phyloP scores from a whole-genome alignment of 2,329 filamentous ascomycete genomes.

The Claviceps capensis region DNA sequence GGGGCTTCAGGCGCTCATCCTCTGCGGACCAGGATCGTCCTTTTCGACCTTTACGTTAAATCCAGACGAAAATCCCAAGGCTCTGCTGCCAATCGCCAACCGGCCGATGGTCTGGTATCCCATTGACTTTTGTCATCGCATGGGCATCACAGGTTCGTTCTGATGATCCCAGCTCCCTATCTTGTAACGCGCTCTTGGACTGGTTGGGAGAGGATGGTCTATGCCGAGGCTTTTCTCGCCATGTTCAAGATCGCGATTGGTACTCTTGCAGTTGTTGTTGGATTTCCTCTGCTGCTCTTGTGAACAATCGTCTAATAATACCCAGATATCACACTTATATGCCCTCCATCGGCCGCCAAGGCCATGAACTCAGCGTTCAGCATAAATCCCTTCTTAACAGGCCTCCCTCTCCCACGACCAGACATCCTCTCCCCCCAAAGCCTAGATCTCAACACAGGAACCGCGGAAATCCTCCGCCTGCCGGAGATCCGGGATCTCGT shows the following conservation, averaged over 20 bases:
- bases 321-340: conserved; percentile 48
- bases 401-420: conserved; percentile 57
- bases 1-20: conserved; percentile 69
- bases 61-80: conserved; percentile 69
- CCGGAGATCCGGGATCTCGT: conserved; percentile 69
- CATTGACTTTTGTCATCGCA: conserved; percentile 72
- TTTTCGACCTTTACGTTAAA: conserved; percentile 74
- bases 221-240: background rate
- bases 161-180: background rate
- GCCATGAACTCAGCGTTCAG: conserved; percentile 58
- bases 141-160: conserved; percentile 56
- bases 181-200: background rate
- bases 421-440: conserved; percentile 63
- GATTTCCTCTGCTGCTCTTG: too few species aligned
- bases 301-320: background rate
- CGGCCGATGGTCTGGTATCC: conserved; percentile 85
- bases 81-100: conserved; percentile 70
- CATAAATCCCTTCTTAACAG: conserved; percentile 65
- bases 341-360: conserved; percentile 49
- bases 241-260: background rate
- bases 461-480: conserved; percentile 74
- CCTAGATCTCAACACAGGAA: conserved; percentile 73
- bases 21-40: conserved; percentile 71
- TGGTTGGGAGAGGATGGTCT: background rate
- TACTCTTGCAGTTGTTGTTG: background rate